Evolutionary conservation across 805 yeast species (phyloP).

Genomic region (Starmerella davenportii): DNA sequence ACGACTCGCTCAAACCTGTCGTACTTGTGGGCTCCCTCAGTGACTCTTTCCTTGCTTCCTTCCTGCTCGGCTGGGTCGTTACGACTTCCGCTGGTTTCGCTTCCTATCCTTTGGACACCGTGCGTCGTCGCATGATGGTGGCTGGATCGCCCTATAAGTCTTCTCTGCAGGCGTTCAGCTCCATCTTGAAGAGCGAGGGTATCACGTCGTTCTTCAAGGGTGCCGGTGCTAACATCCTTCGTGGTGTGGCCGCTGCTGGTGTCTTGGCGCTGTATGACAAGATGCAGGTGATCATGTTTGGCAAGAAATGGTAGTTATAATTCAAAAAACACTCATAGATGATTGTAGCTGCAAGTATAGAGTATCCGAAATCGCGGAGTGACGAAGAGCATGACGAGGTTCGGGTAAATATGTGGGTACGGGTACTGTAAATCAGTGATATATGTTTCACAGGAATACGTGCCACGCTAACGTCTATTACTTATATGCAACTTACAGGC

Average conservation of each 20-base stretch:
- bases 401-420: not conserved
- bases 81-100: conserved; percentile 94
- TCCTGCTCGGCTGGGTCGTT: conserved; percentile 88
- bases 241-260: conserved; percentile 99
- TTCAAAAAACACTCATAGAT: not conserved
- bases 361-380: not conserved
- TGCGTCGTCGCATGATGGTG: conserved; percentile 99
- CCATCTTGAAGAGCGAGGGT: conserved; percentile 90
- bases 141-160: conserved; percentile 89
- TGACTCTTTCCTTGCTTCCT: conserved; percentile 79
- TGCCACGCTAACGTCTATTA: no score
- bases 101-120: conserved; percentile 93
- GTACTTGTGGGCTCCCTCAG: conserved; percentile 77
- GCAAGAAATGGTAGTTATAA: conserved; percentile 39
- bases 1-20: conserved; percentile 85
- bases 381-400: not conserved
- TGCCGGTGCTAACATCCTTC: conserved; percentile 94
- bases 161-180: conserved; percentile 74
- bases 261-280: conserved; percentile 91
- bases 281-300: conserved; percentile 76
- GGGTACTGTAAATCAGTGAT: no score
- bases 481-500: no score
- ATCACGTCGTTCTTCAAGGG: conserved; percentile 80
- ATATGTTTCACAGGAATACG: no score
- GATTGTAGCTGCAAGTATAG: not conserved